Evolutionary conservation across 108 stramenopile species (phyloP), one percentile per base, ranked within the genome.

Genomic region (Conticribra weissflogii): DNA sequence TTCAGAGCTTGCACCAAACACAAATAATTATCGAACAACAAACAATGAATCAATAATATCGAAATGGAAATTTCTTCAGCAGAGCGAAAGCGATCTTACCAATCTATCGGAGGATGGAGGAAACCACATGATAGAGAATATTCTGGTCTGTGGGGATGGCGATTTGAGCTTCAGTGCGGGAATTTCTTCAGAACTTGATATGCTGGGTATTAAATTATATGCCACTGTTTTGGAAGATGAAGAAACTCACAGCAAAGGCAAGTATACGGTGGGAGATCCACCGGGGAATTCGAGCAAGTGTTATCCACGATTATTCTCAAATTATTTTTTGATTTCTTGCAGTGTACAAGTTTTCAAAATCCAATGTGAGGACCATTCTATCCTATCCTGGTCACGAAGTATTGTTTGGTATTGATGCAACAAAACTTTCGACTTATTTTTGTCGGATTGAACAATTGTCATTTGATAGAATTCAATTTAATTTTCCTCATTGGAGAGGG

Each of bases 401-500:
- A 15, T 46, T 53, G 18, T 93, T 90, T 68, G 88, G 83, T 0
- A 62, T 90, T 12, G 87, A 93, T 58, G 92, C 87, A 23, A 93
- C 92, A 17, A 41, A 71, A 3, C 69, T 93, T 22, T 49, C 54
- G 16, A 28, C 53, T 27, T 58, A 78, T 46, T 91, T 93, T 66
- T 66, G 84, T 21, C 24, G 22, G 12, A 5, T 41, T 8, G 54
- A 27, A 28, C 51, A 58, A 27, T 27, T 41, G 60, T 52, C 45
- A 47, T 90, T 93, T 77, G 85, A 91, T 63, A 57, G 81, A 18
- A 91, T 93, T 46, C 82, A 86, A 56, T 93, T 93, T 65, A 93
- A 93, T 57, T 93, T 93, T 81, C 92, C 92, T 18, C 92, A 93
- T 74, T 93, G 92, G 92, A 68, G 74, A 45, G 92, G 92, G 31